Evolutionary conservation across 2,329 filamentous ascomycete genomes (phyloP).

Genomic region (Tympanopsis confertula): DNA sequence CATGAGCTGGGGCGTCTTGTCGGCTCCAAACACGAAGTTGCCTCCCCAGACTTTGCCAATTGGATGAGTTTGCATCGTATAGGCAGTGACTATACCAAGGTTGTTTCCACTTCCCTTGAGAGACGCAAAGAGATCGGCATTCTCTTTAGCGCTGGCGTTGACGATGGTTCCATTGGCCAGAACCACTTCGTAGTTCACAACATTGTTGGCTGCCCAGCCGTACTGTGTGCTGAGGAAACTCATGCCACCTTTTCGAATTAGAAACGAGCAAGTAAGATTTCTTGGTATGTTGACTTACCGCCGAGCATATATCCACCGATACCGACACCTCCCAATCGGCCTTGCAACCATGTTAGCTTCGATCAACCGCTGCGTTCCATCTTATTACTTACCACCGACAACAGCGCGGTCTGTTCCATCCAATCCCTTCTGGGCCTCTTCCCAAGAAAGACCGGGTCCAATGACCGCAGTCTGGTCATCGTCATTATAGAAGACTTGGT

Average conservation of each 20-base stretch:
- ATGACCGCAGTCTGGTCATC: constrained; percentile 14
- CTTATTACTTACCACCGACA: no score
- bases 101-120: constrained; percentile 29
- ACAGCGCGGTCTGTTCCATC: background rate
- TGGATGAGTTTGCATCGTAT: constrained; percentile 16
- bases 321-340: background rate
- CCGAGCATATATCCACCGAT: constrained; percentile 2
- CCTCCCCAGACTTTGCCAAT: constrained; percentile 28
- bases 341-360: no score
- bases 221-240: constrained; percentile 18
- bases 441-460: background rate
- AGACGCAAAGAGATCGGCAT: constrained; percentile 23
- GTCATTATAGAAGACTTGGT: constrained; percentile 26
- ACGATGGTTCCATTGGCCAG: constrained; percentile 16
- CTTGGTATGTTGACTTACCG: background rate
- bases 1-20: constrained; percentile 19
- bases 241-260: constrained; percentile 1
- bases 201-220: constrained; percentile 33
- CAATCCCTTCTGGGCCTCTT: constrained; percentile 1
- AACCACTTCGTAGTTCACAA: constrained; percentile 28
- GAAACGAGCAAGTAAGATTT: background rate
- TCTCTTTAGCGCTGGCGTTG: constrained; percentile 21
- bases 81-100: constrained; percentile 28
- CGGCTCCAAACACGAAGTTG: constrained; percentile 24
- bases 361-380: no score